phyloP scores from a whole-genome alignment of 2,329 filamentous ascomycete species.

The Scleromitrula shiraiana region DNA sequence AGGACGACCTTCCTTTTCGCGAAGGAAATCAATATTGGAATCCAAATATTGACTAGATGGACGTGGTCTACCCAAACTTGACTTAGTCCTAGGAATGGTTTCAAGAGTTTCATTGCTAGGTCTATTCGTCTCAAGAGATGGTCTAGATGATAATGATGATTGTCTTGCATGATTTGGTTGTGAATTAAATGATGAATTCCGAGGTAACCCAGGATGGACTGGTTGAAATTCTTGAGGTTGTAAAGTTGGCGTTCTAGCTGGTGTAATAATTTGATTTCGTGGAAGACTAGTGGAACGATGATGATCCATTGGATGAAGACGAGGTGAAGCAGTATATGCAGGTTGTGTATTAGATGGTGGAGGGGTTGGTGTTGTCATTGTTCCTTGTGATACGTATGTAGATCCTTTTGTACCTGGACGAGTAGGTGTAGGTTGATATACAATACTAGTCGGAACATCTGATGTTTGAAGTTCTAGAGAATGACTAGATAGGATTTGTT shows the following conservation, averaged over 20 bases:
- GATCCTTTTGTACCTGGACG: conserved; percentile 25
- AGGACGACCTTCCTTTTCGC: conserved; percentile 55
- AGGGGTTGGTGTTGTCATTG: conserved; percentile 62
- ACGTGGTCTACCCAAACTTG: conserved; percentile 58
- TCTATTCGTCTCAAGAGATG: conserved; percentile 64
- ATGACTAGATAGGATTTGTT: conserved; percentile 54
- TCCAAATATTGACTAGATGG: conserved; percentile 80
- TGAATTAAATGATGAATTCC: conserved; percentile 31
- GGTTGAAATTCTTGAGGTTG: conserved; percentile 20
- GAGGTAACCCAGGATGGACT: conserved; percentile 15
- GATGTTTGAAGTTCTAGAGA: conserved; percentile 45
- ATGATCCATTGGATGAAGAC: conserved; percentile 30
- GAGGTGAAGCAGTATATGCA: conserved; percentile 13
- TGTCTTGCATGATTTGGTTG: conserved; percentile 32
- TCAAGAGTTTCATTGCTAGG: conserved; percentile 56
- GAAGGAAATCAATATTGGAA: conserved; percentile 73
- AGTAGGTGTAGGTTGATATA: conserved; percentile 27
- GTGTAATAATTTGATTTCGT: conserved; percentile 20
- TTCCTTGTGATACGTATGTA: conserved; percentile 58
- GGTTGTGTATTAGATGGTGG: conserved; percentile 26
- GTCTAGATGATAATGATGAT: conserved; percentile 48
- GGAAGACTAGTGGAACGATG: conserved; percentile 45
- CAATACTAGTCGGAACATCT: conserved; percentile 35
- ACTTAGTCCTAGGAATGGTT: conserved; percentile 52
- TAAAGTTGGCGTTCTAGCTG: conserved; percentile 14